These are phyloP conservation scores for Rubia tinctorum DNA, from an alignment of 305 asterid species.

Conservation along the genomic window DNA sequence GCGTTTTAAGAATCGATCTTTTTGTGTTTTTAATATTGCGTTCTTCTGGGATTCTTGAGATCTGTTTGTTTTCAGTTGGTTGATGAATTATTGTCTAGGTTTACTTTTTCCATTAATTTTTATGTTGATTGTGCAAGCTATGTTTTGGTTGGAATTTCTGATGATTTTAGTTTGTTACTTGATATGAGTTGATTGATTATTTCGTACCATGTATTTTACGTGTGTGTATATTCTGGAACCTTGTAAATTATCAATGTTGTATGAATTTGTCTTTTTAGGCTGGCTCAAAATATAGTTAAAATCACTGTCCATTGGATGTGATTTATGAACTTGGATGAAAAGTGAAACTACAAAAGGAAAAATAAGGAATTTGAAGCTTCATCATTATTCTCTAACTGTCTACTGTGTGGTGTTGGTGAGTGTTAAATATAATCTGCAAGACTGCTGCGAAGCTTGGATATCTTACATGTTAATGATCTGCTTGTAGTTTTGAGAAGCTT, in stretches of 20 bases:
- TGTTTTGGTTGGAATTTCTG: neutral
- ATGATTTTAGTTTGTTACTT: neutral
- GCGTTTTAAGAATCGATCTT: neutral
- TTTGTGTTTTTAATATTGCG: neutral
- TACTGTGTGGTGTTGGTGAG: neutral
- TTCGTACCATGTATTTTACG: neutral
- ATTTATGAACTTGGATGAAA: neutral
- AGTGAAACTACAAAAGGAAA: neutral
- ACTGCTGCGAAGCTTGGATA: neutral
- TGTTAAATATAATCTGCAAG: neutral
- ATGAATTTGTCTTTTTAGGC: neutral
- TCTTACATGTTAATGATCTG: neutral
- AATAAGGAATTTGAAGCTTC: neutral
- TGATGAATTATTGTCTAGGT: neutral
- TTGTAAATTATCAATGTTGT: neutral
- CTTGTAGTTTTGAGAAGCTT: neutral
- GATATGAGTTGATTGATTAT: neutral
- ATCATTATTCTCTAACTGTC: neutral
- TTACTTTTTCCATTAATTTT: neutral
- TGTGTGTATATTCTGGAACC: neutral
- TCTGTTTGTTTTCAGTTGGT: neutral
- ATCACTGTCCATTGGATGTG: neutral
- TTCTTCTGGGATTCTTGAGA: slow-evolving; percentile 9
- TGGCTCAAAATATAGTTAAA: neutral
- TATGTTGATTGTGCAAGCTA: neutral